These are phyloP conservation scores for Sugiyamaella chiloensis DNA, from an alignment of 805 yeast genomes.

Conservation along the genomic window DNA sequence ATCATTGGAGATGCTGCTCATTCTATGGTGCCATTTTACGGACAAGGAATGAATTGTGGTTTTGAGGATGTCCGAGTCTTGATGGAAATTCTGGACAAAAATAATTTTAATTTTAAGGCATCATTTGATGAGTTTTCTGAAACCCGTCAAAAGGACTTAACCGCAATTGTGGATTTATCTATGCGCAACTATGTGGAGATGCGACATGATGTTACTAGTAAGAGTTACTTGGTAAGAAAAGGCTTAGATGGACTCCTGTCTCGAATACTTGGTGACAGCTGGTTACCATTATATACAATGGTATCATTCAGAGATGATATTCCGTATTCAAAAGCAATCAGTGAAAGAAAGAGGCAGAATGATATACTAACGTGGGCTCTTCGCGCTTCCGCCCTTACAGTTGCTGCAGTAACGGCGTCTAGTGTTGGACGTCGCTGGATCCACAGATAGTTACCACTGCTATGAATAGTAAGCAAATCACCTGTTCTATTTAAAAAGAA, in stretches of 20 bases:
- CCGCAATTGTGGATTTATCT: slow-evolving; percentile 75
- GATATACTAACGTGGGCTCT: slow-evolving; percentile 38
- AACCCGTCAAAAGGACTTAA: slow-evolving; percentile 60
- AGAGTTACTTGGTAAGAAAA: slow-evolving; percentile 60
- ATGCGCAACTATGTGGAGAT: slow-evolving; percentile 80
- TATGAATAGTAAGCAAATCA: no score
- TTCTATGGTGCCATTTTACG: slow-evolving; percentile 97
- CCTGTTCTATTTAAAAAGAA: no score
- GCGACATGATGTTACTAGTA: slow-evolving; percentile 73
- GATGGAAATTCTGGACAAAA: slow-evolving; percentile 44
- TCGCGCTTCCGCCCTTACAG: slow-evolving; percentile 1
- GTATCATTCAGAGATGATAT: slow-evolving; percentile 85
- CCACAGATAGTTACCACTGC: neutral
- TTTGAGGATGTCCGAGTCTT: slow-evolving; percentile 82
- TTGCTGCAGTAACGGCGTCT: slow-evolving; percentile 6
- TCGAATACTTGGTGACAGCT: slow-evolving; percentile 51
- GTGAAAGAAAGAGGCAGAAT: slow-evolving; percentile 52
- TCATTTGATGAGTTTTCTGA: slow-evolving; percentile 57
- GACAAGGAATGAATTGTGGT: slow-evolving; percentile 96
- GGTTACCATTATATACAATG: slow-evolving; percentile 92
- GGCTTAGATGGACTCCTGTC: slow-evolving; percentile 64
- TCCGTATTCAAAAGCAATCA: slow-evolving; percentile 66
- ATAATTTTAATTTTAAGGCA: slow-evolving; percentile 38
- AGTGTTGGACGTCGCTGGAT: neutral
- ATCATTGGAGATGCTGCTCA: slow-evolving; percentile 93